Percentiles rank a stretch among this genome's conserved stretches.
Conservation (phyloP, 148 eudicot species). For the Amaranthus palmeri region DNA sequence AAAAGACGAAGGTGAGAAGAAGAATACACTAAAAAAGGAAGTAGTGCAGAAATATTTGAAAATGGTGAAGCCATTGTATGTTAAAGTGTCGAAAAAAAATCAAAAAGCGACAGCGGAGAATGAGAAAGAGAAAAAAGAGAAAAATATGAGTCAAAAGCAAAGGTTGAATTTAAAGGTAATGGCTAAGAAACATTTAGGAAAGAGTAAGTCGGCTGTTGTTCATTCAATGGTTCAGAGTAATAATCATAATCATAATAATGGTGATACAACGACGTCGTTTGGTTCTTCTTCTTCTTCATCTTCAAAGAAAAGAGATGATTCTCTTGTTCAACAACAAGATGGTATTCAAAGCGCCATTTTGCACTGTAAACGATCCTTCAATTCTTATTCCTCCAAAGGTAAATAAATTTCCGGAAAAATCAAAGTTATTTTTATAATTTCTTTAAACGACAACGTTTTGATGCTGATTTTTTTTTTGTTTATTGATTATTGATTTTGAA, state of each 20-base stretch:
- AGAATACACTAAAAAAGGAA: slow-evolving; percentile 35
- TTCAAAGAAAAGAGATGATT: slow-evolving; percentile 54
- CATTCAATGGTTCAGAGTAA: slow-evolving; percentile 22
- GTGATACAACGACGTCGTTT: slow-evolving; percentile 20
- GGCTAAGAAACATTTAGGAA: slow-evolving; percentile 57
- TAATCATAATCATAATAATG: slow-evolving; percentile 3
- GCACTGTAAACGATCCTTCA: slow-evolving; percentile 88
- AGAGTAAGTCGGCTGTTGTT: slow-evolving; percentile 48
- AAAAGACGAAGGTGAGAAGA: slow-evolving; percentile 25
- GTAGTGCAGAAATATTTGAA: slow-evolving; percentile 62
- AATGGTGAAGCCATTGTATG: slow-evolving; percentile 58
- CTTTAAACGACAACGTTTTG: background rate
- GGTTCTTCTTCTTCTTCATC: background rate
- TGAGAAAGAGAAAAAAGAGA: slow-evolving; percentile 9
- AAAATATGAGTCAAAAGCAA: slow-evolving; percentile 4
- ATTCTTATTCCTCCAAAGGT: slow-evolving; percentile 48
- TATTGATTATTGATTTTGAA: background rate
- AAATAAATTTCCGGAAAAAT: background rate
- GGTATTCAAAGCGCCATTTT: slow-evolving; percentile 91
- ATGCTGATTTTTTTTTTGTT: background rate
- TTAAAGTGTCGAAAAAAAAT: slow-evolving; percentile 52
- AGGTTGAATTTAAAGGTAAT: slow-evolving; percentile 48
- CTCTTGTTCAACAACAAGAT: slow-evolving; percentile 74
- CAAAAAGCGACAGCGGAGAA: slow-evolving; percentile 28
- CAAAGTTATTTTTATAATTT: background rate